Evolutionary conservation across 2,329 filamentous ascomycete genomes (phyloP), one percentile per base, ranked within the genome.

Genomic region (Trichoderma lentiforme): DNA sequence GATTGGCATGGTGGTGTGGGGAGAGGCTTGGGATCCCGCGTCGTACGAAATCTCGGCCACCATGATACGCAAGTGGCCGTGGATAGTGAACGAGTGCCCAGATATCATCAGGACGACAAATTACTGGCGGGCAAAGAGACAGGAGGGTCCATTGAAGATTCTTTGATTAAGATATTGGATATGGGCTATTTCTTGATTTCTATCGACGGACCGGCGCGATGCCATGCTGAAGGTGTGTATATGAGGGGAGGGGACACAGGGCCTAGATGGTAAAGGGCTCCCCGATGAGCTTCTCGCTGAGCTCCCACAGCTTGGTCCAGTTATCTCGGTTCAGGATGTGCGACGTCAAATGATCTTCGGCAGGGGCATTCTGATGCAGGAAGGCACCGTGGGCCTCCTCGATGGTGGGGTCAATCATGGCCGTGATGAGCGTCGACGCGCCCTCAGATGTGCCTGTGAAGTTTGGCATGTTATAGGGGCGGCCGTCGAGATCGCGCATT

Each of bases 21-120:
- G 84, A 2, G 82, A 85, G 15, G 79, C 85, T 0, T 85, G 81
- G 80, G 80, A 86, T 68, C 71, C 80, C 2, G 70, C 73, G 0
- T 83, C 80, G 15, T 88, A 86, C 85, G 86, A 87, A 73, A 76
- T 84, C 0, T 85, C 81, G 0, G 79, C 81, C 15, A 67, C 71
- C 0, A 86, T 88, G 73, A 72, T 83, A 9, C 76, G 77, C 30
- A 86, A 85, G 72, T 87, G 84, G 83, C 77, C 73, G 3, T 79
- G 79, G 76, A 63, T 84, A 15, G 51, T 83, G 1, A 73, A 70
- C 1, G 81, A 79, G 28, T 73, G 71, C 34, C 71, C 71, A 15
- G 58, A 69, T n/a, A 30, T 70, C 21, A 28, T 72, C 34, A 21
- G 12, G 12, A 53, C 71, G 57, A 70, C 65, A 4, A 70, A 72